phyloP scores from a whole-genome alignment of 768 basidiomycete species.

The Ramaria rubella region DNA sequence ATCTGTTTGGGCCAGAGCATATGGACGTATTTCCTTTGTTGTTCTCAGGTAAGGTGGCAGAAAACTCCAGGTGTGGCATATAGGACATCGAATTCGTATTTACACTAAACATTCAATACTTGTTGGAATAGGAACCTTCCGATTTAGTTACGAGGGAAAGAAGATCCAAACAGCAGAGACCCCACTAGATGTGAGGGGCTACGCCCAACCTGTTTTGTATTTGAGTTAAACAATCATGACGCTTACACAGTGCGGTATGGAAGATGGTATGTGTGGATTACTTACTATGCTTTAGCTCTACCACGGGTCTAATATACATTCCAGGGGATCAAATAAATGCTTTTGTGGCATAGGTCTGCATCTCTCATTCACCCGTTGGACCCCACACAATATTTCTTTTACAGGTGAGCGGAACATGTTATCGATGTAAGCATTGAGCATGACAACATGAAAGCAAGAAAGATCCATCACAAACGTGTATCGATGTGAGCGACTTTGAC shows the following conservation, averaged over 20 bases:
- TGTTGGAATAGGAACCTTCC: conserved; percentile 51
- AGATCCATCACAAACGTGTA: background rate
- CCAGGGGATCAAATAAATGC: conserved; percentile 54
- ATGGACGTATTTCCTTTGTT: background rate
- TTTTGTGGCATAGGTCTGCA: conserved; percentile 41
- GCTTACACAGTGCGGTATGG: conserved; percentile 45
- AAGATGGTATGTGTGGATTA: conserved; percentile 33
- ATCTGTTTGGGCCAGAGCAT: background rate
- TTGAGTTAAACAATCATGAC: background rate
- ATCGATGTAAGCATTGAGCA: background rate
- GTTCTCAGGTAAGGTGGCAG: background rate
- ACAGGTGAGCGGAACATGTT: background rate
- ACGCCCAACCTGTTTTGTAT: background rate
- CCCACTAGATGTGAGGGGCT: conserved; percentile 42
- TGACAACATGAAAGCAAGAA: background rate
- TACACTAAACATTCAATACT: background rate
- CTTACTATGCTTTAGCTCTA: background rate
- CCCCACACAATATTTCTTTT: background rate
- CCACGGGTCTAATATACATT: background rate
- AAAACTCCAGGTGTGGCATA: background rate
- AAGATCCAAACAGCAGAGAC: conserved; percentile 45
- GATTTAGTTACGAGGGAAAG: conserved; percentile 50
- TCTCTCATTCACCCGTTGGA: background rate
- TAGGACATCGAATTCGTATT: background rate
- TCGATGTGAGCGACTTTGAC: background rate